phyloP scores from a whole-genome alignment of 352 stramenopile genomes.

The Pythium periplocum region DNA sequence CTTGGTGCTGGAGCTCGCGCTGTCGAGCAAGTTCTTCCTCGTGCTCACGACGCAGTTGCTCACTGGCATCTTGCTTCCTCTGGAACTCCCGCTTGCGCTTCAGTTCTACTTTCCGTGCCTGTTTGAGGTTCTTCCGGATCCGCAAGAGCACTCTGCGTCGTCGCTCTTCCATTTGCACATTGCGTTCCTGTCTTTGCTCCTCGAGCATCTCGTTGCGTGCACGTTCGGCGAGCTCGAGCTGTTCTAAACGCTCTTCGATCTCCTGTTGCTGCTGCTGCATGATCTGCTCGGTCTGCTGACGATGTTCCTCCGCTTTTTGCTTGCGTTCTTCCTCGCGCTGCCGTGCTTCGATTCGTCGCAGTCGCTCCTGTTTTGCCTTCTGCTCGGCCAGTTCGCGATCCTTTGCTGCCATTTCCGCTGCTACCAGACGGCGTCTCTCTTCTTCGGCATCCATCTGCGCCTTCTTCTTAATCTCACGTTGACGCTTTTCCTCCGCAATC shows the following conservation, averaged over 20 bases:
- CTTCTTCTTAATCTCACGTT: constrained; percentile 81
- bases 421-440: constrained; percentile 55
- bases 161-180: constrained; percentile 60
- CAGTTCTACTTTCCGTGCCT: constrained; percentile 52
- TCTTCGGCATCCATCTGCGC: constrained; percentile 80
- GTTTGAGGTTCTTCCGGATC: constrained; percentile 66
- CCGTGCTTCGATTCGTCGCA: constrained; percentile 57
- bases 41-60: constrained; percentile 45
- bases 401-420: constrained; percentile 57
- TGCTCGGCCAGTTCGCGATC: constrained; percentile 74
- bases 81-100: constrained; percentile 63
- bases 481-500: constrained; percentile 64
- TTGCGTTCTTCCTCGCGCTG: constrained; percentile 72
- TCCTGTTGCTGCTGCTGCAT: constrained; percentile 61
- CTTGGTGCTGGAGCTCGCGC: constrained; percentile 46
- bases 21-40: constrained; percentile 55
- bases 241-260: constrained; percentile 48
- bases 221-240: constrained; percentile 61
- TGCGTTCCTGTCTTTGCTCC: constrained; percentile 55
- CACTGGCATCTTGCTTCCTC: constrained; percentile 53
- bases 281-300: constrained; percentile 43
- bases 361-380: constrained; percentile 66
- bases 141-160: constrained; percentile 49
- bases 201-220: constrained; percentile 70
- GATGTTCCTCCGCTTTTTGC: constrained; percentile 68